Conservation (phyloP, 1,139 yeast genomes). For the Blastobotrys arbuscula region DNA sequence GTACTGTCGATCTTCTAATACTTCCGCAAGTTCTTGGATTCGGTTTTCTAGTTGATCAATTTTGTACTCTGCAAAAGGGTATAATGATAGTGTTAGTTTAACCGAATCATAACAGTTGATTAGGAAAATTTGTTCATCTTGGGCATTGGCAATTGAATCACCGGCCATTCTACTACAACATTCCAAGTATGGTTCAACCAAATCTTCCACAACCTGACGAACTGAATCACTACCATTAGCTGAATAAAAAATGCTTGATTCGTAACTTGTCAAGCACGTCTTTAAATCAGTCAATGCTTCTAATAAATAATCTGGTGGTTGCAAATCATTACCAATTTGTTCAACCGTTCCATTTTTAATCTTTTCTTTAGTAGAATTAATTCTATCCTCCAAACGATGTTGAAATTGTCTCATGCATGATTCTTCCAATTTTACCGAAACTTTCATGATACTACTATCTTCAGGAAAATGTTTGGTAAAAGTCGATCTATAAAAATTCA, state of each 20-base stretch:
- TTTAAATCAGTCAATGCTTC: constrained; percentile 33
- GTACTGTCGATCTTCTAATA: constrained; percentile 28
- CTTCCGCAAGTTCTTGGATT: constrained; percentile 29
- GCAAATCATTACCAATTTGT: constrained; percentile 18
- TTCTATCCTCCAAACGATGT: constrained; percentile 27
- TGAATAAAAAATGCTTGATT: constrained; percentile 29
- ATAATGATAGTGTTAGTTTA: constrained; percentile 30
- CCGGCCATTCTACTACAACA: constrained; percentile 31
- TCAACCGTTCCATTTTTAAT: background rate
- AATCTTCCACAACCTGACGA: constrained; percentile 29
- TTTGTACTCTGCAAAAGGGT: constrained; percentile 29
- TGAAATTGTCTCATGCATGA: constrained; percentile 30
- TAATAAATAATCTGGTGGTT: constrained; percentile 36
- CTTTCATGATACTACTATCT: constrained; percentile 21
- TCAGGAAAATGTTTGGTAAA: constrained; percentile 42
- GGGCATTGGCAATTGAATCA: constrained; percentile 20
- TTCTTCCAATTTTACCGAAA: constrained; percentile 26
- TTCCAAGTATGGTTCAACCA: constrained; percentile 35
- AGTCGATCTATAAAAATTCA: constrained; percentile 67
- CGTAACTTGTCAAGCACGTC: constrained; percentile 32
- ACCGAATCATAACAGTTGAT: constrained; percentile 36
- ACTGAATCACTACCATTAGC: constrained; percentile 26
- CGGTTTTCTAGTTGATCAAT: constrained; percentile 30
- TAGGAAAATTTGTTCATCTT: constrained; percentile 30
- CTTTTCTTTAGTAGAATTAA: constrained; percentile 20